These are phyloP conservation scores for Wickerhamomyces bisporus DNA, from an alignment of 805 yeast genomes.

Conservation along the genomic window DNA sequence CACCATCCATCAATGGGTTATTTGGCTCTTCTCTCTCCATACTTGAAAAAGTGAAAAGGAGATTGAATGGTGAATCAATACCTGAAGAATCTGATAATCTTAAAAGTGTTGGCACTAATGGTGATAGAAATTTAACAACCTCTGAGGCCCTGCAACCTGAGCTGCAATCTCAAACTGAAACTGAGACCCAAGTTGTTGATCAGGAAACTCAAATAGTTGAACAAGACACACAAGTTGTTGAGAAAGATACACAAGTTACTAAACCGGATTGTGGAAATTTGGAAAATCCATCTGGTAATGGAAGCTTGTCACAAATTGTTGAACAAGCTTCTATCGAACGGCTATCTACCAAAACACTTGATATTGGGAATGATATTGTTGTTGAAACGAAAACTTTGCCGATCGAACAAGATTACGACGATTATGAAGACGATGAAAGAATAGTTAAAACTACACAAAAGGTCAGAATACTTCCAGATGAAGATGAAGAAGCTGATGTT, in stretches of 20 bases:
- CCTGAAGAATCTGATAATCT: not conserved
- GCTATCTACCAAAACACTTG: too few relatives aligned
- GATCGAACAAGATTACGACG: not conserved
- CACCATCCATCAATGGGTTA: not conserved
- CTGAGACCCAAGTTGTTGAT: not conserved
- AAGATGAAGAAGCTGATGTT: not conserved
- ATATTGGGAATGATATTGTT: not conserved
- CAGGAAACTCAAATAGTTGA: not conserved
- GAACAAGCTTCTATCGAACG: too few relatives aligned
- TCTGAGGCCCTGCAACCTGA: too few relatives aligned
- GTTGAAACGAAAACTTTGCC: too few relatives aligned
- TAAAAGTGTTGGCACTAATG: too few relatives aligned
- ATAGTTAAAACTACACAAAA: not conserved
- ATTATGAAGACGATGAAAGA: slow-evolving; percentile 1
- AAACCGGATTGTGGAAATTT: not conserved
- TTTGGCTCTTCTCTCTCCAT: not conserved
- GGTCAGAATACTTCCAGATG: not conserved
- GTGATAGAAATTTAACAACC: too few relatives aligned
- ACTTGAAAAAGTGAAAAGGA: slow-evolving; percentile 4
- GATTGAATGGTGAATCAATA: slow-evolving; percentile 5
- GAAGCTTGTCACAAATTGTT: too few relatives aligned
- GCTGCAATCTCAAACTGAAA: not conserved
- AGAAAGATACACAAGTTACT: not conserved
- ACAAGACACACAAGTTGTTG: not conserved
- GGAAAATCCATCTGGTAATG: not conserved